These are phyloP conservation scores for Candida palmyrensis DNA, from an alignment of 805 yeast species.

Conservation along the genomic window DNA sequence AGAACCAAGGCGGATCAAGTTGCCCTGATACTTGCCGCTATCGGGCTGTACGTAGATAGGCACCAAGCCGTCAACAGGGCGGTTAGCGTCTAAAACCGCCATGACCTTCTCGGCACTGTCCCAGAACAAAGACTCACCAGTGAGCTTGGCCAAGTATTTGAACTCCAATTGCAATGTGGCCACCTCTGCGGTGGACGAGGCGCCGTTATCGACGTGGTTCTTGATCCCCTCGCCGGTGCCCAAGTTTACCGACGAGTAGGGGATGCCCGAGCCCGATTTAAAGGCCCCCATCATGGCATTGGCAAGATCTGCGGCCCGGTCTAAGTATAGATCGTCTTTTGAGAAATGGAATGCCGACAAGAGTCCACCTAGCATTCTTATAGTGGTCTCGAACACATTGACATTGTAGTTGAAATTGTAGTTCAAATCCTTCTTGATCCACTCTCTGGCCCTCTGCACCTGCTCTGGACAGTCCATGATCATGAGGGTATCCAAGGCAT, in stretches of 20 bases:
- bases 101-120: conserved; percentile 69
- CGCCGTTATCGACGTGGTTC: conserved; percentile 66
- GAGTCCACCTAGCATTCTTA: conserved; percentile 91
- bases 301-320: conserved; percentile 78
- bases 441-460: conserved; percentile 55
- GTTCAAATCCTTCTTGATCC: conserved; percentile 68
- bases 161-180: conserved; percentile 84
- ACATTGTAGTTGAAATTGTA: conserved; percentile 72
- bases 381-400: conserved; percentile 90
- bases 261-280: conserved; percentile 61
- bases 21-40: conserved; percentile 63
- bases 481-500: conserved; percentile 76
- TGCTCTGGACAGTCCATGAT: conserved; percentile 69
- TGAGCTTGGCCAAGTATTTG: conserved; percentile 71
- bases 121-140: conserved; percentile 81
- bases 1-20: conserved; percentile 73
- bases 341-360: conserved; percentile 74
- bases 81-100: conserved; percentile 59
- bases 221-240: conserved; percentile 54
- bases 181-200: conserved; percentile 86
- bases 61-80: conserved; percentile 68
- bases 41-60: conserved; percentile 79
- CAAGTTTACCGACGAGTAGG: conserved; percentile 75
- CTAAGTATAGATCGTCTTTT: conserved; percentile 63
- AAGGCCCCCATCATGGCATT: conserved; percentile 67